Percentiles rank a stretch among this genome's conserved stretches.
phyloP scores from a whole-genome alignment of 1,284 basidiomycete species.

The Pseudozyma thailandica region DNA sequence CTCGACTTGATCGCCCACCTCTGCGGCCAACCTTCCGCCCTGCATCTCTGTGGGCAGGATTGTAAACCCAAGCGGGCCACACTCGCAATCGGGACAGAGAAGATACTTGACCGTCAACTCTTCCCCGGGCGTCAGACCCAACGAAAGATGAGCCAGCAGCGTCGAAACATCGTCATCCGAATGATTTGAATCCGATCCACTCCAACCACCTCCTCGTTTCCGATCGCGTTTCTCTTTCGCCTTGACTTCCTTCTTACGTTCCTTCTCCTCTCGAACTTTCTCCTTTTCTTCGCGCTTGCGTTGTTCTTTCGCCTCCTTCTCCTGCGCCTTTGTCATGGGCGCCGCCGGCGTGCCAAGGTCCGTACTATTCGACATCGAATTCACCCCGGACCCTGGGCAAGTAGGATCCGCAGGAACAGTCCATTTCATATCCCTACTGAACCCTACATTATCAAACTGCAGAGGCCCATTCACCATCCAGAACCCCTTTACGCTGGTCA shows the following conservation, averaged over 20 bases:
- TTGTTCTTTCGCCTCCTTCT: conserved; percentile 31
- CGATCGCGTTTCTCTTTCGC: conserved; percentile 36
- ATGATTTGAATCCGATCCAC: conserved; percentile 11
- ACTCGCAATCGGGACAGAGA: conserved; percentile 65
- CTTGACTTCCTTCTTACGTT: conserved; percentile 31
- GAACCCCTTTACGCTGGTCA: conserved; percentile 52
- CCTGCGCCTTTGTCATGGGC: conserved; percentile 32
- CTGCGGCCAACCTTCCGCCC: conserved; percentile 51
- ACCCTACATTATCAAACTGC: conserved; percentile 65
- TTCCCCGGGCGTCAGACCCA: conserved; percentile 51
- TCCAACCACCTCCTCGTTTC: conserved; percentile 21
- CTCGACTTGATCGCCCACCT: conserved; percentile 55
- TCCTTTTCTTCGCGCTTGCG: conserved; percentile 40
- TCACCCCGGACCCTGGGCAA: conserved; percentile 4
- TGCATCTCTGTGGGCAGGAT: conserved; percentile 53
- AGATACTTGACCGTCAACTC: conserved; percentile 63
- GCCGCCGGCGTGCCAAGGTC: conserved; percentile 3
- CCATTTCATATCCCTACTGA: conserved; percentile 62
- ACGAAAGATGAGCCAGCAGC: conserved; percentile 39
- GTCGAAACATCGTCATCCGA: conserved; percentile 38
- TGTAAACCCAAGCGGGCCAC: conserved; percentile 64
- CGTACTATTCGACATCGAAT: conserved; percentile 12
- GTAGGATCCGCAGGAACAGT: conserved; percentile 25
- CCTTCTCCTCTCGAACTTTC: too few relatives aligned
- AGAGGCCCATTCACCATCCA: conserved; percentile 60